phyloP scores from a whole-genome alignment of 352 stramenopile species.

The Phytophthora megakarya region DNA sequence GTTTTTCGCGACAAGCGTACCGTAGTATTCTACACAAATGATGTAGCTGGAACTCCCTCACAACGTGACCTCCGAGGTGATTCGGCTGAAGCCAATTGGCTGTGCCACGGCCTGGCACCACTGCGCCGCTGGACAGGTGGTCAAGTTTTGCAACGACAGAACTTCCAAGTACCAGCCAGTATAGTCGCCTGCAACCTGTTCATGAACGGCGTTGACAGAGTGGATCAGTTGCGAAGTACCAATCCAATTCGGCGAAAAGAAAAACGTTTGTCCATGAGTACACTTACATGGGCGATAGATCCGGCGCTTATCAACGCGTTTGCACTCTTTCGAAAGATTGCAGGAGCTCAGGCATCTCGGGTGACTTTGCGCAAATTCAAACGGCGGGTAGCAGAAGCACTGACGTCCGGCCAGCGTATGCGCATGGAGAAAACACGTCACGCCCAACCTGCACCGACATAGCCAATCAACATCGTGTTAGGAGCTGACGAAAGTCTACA shows the following conservation, averaged over 20 bases:
- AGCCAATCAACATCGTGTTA: too few relatives aligned
- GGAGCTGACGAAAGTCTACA: slow-evolving; percentile 1
- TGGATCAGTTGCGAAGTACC: too few relatives aligned
- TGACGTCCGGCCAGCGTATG: too few relatives aligned
- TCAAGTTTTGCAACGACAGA: slow-evolving; percentile 7
- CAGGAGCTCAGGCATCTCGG: neutral
- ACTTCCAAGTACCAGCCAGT: slow-evolving; percentile 1
- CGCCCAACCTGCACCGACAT: too few relatives aligned
- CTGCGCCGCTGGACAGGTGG: slow-evolving; percentile 8
- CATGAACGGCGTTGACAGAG: too few relatives aligned
- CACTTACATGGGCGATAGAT: slow-evolving; percentile 12
- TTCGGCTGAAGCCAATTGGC: neutral
- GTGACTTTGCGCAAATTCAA: slow-evolving; percentile 14
- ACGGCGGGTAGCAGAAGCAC: too few relatives aligned
- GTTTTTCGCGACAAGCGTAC: slow-evolving; percentile 7
- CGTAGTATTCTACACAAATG: slow-evolving; percentile 17
- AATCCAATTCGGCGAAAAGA: slow-evolving; percentile 19
- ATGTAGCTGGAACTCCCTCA: slow-evolving; percentile 10
- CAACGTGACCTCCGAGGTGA: neutral
- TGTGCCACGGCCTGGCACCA: slow-evolving; percentile 3
- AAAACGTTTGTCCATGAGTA: neutral
- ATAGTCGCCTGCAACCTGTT: too few relatives aligned
- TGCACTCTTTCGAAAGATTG: slow-evolving; percentile 1
- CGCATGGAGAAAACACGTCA: too few relatives aligned
- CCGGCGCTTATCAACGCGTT: slow-evolving; percentile 17